Base-by-base conservation (phyloP, 1,284 basidiomycete genomes). In the Sanghuangporus sanghuang region DNA sequence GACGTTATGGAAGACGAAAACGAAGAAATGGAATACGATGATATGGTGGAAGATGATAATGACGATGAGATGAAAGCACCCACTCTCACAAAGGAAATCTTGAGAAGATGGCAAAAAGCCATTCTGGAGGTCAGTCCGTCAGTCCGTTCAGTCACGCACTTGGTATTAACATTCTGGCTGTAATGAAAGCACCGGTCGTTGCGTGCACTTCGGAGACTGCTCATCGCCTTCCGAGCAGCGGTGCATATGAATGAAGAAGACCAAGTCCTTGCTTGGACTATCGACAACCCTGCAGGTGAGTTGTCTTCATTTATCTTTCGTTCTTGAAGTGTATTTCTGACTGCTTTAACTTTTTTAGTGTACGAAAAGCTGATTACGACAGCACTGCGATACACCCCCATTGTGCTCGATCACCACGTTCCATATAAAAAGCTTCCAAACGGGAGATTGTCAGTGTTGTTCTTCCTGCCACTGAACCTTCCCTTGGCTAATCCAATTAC, bases 331-430 rank as follows among this genome's bases (percentile, higher is more conserved):
- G 21, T 14, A 16, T 8, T 23, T 21, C 35, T 61, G n/a, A 53
- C 23, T 11, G 27, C 16, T 18, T 6, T 5, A 48, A 8, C n/a
- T 54, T 27, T 27, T 3, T 50, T 59, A 93, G 93, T 96, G 16
- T 99, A 96, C 79, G 92, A 91, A 79, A 97, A 97, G 76, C 82
- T 99, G 21, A 81, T 99, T 39, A 84, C 87, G 12, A 97, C 96
- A 1, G 79, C 95, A 0, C 80, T 99, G 58, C 88, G 88, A 72
- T 99, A 94, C 76, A 95, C 95, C 0, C 96, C 96, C 0, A 83
- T 98, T 40, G 85, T 98, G 1, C 82, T 99, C 11, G 81, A 85
- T 63, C 88, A 96, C 71, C 95, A 98, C 72, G 81, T 92, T 46
- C 96, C 96, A 0, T 93, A 87, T 78, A 96, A 95, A 77, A 87